Evolutionary conservation across 2,329 filamentous ascomycete genomes (phyloP), one percentile per base, ranked within the genome.

Genomic region (Phaeomoniella chlamydospora): DNA sequence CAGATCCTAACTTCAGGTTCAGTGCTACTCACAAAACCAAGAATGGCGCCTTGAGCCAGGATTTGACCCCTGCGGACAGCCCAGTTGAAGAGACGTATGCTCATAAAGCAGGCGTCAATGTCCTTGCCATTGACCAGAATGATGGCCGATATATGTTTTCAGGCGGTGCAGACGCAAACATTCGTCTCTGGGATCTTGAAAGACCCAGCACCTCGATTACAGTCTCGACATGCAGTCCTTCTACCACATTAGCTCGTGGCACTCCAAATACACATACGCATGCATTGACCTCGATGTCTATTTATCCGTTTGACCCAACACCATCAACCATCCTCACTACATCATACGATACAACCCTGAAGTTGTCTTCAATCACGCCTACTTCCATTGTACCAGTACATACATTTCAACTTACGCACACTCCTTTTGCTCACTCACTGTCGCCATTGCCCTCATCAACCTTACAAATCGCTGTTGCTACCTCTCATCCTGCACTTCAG

Each of bases 391-490:
- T 47, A 0, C 59, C 62, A 1, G 50, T 63, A 3, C 59, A 64
- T 45, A 63, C 57, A 2, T 67, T 67, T 39, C 49, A 52, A 9
- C 56, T 67, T 0, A 55, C 63, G 22, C 62, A 58, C 32, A 62
- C 62, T 2, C 58, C 62, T 0, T 64, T 65, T 43, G 55, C 80
- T 1, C 86, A 94, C 54, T 75, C 81, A 1, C 68, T 83, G 16
- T 93, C 86, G 1, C 53, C 58, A 2, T 52, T 59, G 70, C 77
- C 30, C 62, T 87, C 39, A 71, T 84, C 38, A 62, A 73, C 36
- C 69, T 66, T 93, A 0, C 70, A 94, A 3, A 81, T 94, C 6
- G 86, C 88, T 6, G 90, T 85, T 49, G 87, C 82, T 1, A 92
- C 86, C 0, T 85, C 92, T 43, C 77, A 90, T 51, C 83, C 84